Evolutionary conservation across 2,329 filamentous ascomycete genomes (phyloP).

Genomic region (Cytospora schulzeri): DNA sequence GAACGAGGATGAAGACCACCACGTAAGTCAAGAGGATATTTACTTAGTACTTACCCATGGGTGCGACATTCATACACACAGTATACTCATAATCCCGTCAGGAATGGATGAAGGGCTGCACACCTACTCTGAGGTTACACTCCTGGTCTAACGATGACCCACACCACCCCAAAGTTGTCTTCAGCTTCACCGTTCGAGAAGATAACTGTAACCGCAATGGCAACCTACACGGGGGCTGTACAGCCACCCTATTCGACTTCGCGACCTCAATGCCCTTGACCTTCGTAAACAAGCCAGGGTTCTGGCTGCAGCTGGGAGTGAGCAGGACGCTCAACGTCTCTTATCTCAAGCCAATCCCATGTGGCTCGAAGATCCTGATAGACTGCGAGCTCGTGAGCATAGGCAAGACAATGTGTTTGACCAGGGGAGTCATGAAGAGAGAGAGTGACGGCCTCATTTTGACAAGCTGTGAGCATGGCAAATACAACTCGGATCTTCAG

Average conservation of each 20-base stretch:
- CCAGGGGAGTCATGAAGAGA: slow-evolving; percentile 58
- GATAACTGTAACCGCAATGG: slow-evolving; percentile 55
- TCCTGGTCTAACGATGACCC: slow-evolving; percentile 26
- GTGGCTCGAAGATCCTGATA: slow-evolving; percentile 53
- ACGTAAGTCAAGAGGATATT: slow-evolving; percentile 14
- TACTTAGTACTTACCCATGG: too few species aligned
- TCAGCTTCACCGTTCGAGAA: slow-evolving; percentile 48
- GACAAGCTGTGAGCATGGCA: slow-evolving; percentile 65
- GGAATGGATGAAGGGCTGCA: slow-evolving; percentile 20
- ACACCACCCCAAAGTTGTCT: slow-evolving; percentile 19
- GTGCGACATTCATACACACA: not conserved
- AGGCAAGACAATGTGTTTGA: slow-evolving; percentile 55
- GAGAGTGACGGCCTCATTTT: slow-evolving; percentile 55
- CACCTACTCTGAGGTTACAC: slow-evolving; percentile 18
- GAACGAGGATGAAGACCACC: slow-evolving; percentile 17
- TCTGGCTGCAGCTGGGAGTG: slow-evolving; percentile 65
- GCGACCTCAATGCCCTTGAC: slow-evolving; percentile 62
- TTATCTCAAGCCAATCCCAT: slow-evolving; percentile 64
- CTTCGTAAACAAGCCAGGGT: slow-evolving; percentile 59
- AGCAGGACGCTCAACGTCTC: slow-evolving; percentile 67
- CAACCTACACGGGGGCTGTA: slow-evolving; percentile 65
- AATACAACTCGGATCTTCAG: slow-evolving; percentile 59
- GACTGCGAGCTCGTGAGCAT: slow-evolving; percentile 60
- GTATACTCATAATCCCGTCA: slow-evolving; percentile 1
- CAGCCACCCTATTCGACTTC: slow-evolving; percentile 68